Evolutionary conservation across 345 rosid genomes (phyloP).

Genomic region (Toxicodendron radicans): DNA sequence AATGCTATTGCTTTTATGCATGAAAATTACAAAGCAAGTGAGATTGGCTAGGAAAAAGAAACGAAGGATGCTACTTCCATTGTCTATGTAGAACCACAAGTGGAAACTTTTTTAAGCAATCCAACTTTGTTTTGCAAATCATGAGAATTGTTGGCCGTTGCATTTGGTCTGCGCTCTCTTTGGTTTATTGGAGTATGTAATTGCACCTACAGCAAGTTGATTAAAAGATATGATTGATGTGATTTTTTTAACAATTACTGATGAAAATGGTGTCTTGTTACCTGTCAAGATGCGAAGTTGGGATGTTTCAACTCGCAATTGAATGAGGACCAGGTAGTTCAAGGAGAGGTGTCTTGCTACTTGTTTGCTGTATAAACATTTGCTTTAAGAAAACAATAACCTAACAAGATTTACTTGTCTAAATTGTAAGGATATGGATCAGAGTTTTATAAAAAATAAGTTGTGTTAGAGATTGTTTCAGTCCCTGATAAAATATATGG

Average conservation of each 20-base stretch:
- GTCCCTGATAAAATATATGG: not conserved
- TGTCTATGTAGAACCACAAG: slow-evolving; percentile 64
- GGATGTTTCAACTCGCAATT: slow-evolving; percentile 13
- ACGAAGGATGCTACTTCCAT: slow-evolving; percentile 96
- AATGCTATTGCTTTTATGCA: slow-evolving; percentile 72
- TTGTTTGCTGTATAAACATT: slow-evolving; percentile 5
- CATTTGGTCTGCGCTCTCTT: not conserved
- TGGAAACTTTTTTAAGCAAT: slow-evolving; percentile 4
- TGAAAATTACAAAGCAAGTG: slow-evolving; percentile 85
- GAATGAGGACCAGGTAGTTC: slow-evolving; percentile 10
- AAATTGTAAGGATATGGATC: slow-evolving; percentile 8
- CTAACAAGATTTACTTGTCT: not conserved
- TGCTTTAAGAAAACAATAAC: slow-evolving; percentile 12
- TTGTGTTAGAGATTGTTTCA: slow-evolving; percentile 9
- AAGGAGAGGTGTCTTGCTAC: slow-evolving; percentile 14
- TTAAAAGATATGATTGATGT: slow-evolving; percentile 24
- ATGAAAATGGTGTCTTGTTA: slow-evolving; percentile 14
- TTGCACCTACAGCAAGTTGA: slow-evolving; percentile 18
- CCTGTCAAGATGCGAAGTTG: slow-evolving; percentile 19
- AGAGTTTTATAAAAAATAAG: slow-evolving; percentile 12
- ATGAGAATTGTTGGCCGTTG: slow-evolving; percentile 21
- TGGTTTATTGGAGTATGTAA: slow-evolving; percentile 21
- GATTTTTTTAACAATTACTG: slow-evolving; percentile 11
- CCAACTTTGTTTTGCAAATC: slow-evolving; percentile 26
- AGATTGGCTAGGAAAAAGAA: slow-evolving; percentile 82